Base-by-base conservation (phyloP, 768 basidiomycete species). In the Coprinellus micaceus region DNA sequence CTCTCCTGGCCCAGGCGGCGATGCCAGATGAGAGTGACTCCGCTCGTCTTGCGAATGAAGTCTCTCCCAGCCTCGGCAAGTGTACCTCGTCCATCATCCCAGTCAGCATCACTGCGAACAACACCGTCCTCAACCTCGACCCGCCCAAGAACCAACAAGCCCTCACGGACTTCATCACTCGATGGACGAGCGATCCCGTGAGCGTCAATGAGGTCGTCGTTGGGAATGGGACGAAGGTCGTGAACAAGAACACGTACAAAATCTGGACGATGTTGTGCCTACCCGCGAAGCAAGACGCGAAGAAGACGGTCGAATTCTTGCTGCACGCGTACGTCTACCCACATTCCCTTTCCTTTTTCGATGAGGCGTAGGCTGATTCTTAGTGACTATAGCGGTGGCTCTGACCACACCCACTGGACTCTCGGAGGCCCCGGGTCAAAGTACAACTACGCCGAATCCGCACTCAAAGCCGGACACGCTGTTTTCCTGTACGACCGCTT, bases 391-490 rank as follows among this genome's bases (percentile, higher is more conserved):
- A 67, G 66, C 1, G 54, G 63, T 43, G 60, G 60, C 7, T 66
- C 61, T 44, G 66, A 65, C 33, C 64, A 67, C 58, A 56, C 53
- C 12, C 66, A 67, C 53, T 67, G 64, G 63, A 61, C 56, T 19
- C 59, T 66, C 19, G 63, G 61, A 21, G 62, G 60, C 11, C 44
- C 53, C n/a, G 60, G 56, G 3, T 64, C 62, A 5, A 49, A 57
- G 28, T 61, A 65, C 46, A 63, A 65, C 46, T 64, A 64, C 36
- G 66, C 61, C 15, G 56, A 63, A 25, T 53, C 55, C n/a, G 63
- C 60, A 3, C 24, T 60, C 12, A 46, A 53, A 6, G 58, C 61
- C 4, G 66, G 66, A 2, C 63, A 63, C 21, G 57, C 59, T 13
- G 51, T 64, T 15, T 57, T 67, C 11, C 43, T 63, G 6, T 67